Evolutionary conservation across 495 filamentous ascomycete genomes (phyloP).

Genomic region (Niebla homalea): DNA sequence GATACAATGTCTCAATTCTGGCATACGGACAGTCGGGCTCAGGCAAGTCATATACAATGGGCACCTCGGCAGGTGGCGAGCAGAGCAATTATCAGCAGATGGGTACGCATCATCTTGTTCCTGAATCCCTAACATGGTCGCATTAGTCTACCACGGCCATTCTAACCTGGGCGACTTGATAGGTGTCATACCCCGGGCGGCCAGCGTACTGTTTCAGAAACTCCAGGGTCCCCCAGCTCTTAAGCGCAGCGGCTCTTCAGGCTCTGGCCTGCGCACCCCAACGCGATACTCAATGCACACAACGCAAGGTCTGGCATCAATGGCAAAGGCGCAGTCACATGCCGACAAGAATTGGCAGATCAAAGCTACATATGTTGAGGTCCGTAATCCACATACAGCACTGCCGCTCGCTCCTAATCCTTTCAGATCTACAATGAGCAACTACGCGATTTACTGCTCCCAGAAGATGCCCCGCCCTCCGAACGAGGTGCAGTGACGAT

Average conservation of each 20-base stretch:
- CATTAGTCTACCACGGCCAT: background rate
- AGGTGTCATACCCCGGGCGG: slow-evolving; percentile 93
- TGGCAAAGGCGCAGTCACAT: slow-evolving; percentile 28
- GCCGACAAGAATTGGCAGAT: slow-evolving; percentile 79
- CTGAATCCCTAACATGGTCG: background rate
- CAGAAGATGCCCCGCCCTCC: slow-evolving; percentile 50
- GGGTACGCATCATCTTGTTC: slow-evolving; percentile 44
- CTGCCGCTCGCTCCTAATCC: slow-evolving; percentile 8
- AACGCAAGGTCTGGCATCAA: slow-evolving; percentile 32
- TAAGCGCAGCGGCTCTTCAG: slow-evolving; percentile 55
- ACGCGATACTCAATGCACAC: slow-evolving; percentile 62
- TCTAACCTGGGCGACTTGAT: slow-evolving; percentile 6
- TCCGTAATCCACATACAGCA: slow-evolving; percentile 19
- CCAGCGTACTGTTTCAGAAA: slow-evolving; percentile 74
- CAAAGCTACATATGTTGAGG: slow-evolving; percentile 93
- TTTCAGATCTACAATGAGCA: slow-evolving; percentile 89
- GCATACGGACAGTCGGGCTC: slow-evolving; percentile 98
- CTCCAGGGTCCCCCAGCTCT: slow-evolving; percentile 46
- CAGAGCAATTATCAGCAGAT: slow-evolving; percentile 60
- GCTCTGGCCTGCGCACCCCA: slow-evolving; percentile 72
- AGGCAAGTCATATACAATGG: slow-evolving; percentile 99
- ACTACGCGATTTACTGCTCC: slow-evolving; percentile 76
- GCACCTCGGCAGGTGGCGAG: slow-evolving; percentile 77
- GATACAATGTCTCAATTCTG: slow-evolving; percentile 97
- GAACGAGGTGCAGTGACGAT: slow-evolving; percentile 73